Conservation (phyloP, 2,329 filamentous ascomycete species). For the Ceratocystiopsis brevicomis region DNA sequence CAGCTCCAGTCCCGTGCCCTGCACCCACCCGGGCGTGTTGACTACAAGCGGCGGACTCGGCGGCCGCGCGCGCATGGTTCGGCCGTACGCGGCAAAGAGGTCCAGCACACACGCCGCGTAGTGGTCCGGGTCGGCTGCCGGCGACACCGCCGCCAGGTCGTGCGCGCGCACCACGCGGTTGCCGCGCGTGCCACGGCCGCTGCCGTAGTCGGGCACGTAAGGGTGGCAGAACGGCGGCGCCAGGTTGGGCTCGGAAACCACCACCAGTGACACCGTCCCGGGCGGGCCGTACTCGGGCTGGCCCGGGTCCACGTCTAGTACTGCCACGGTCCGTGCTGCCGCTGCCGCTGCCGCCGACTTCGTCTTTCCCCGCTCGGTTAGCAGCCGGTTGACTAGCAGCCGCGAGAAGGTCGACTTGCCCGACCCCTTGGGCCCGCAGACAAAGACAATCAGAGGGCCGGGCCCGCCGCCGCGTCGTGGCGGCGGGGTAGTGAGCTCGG, state of each 20-base stretch:
- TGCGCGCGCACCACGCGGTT: conserved; percentile 38
- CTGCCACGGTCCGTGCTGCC: conserved; percentile 20
- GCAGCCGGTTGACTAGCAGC: conserved; percentile 44
- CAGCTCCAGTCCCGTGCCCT: conserved; percentile 49
- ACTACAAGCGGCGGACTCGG: conserved; percentile 38
- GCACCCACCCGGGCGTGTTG: conserved; percentile 59
- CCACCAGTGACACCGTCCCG: conserved; percentile 49
- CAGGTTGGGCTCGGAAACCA: conserved; percentile 41
- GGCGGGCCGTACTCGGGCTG: conserved; percentile 57
- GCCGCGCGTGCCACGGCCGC: conserved; percentile 17
- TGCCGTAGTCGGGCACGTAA: conserved; percentile 11
- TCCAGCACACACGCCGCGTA: conserved; percentile 47
- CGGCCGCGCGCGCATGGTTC: conserved; percentile 18
- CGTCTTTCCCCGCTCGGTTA: conserved; percentile 25
- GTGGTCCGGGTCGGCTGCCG: conserved; percentile 46
- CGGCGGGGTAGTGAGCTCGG: conserved; percentile 21
- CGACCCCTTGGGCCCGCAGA: conserved; percentile 52
- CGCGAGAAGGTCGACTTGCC: conserved; percentile 61
- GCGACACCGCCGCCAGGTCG: conserved; percentile 43
- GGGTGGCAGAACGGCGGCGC: conserved; percentile 49
- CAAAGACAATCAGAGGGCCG: conserved; percentile 24
- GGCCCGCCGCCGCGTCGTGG: conserved; percentile 1
- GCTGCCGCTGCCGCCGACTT: conserved; percentile 4
- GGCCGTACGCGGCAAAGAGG: conserved; percentile 39
- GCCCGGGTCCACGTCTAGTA: conserved; percentile 61